A percentile compares a stretch with the other conserved stretches of the same genome.
Evolutionary conservation across 768 basidiomycete genomes (phyloP).

Genomic region (Cyathus striatus): DNA sequence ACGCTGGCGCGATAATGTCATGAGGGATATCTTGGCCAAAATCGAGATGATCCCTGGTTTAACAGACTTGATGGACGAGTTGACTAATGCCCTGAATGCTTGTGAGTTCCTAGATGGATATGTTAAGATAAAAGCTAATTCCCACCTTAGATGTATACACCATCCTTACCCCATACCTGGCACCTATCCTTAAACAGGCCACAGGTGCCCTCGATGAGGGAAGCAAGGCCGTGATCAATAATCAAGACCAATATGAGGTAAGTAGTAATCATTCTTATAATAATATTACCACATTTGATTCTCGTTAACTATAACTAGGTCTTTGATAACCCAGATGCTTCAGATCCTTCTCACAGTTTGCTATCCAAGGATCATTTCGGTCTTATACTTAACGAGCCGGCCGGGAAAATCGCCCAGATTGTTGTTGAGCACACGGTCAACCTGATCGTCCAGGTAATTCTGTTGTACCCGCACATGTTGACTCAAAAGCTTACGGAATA

Average conservation of each 20-base stretch:
- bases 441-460: constrained; percentile 45
- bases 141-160: constrained; percentile 51
- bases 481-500: too few species aligned
- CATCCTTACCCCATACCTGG: constrained; percentile 60
- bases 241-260: constrained; percentile 63
- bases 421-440: constrained; percentile 61
- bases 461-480: not conserved
- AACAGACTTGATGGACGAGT: constrained; percentile 47
- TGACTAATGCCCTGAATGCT: constrained; percentile 62
- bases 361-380: constrained; percentile 74
- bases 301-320: too few species aligned
- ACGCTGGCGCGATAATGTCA: constrained; percentile 60
- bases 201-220: constrained; percentile 54
- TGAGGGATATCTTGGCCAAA: constrained; percentile 43
- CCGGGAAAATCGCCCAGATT: constrained; percentile 65
- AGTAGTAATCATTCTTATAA: constrained; percentile 2
- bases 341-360: constrained; percentile 70
- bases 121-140: too few species aligned
- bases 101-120: constrained; percentile 34
- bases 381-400: constrained; percentile 69
- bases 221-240: constrained; percentile 66
- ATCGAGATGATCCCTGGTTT: constrained; percentile 69
- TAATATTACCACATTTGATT: too few species aligned
- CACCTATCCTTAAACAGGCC: constrained; percentile 55
- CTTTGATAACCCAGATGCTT: constrained; percentile 61